These are phyloP conservation scores for Lipomyces orientalis DNA, from an alignment of 805 yeast species.

Conservation along the genomic window DNA sequence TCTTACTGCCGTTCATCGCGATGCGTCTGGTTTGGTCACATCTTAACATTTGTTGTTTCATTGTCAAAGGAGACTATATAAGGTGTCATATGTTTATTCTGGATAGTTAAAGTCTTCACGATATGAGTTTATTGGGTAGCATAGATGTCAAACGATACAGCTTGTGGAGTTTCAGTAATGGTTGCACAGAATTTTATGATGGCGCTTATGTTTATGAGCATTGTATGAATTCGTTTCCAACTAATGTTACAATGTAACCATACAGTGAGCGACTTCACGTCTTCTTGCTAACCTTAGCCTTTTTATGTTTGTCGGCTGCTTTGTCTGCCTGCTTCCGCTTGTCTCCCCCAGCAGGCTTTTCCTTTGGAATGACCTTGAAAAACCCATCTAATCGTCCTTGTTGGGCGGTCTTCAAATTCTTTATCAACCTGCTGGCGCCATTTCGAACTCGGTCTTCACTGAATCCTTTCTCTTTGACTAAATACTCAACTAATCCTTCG, in stretches of 20 bases:
- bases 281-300: slow-evolving; percentile 28
- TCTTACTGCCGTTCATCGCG: not conserved
- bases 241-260: not conserved
- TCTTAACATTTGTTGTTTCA: not conserved
- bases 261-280: slow-evolving; percentile 4
- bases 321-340: slow-evolving; percentile 45
- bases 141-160: not conserved
- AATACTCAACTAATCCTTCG: slow-evolving; percentile 78
- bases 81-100: not conserved
- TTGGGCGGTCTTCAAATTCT: slow-evolving; percentile 80
- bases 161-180: not conserved
- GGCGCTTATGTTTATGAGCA: not conserved
- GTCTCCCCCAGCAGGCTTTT: slow-evolving; percentile 43
- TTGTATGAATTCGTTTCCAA: not conserved
- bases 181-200: not conserved
- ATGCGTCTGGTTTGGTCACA: not conserved
- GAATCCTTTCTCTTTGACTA: slow-evolving; percentile 89
- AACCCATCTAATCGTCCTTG: slow-evolving; percentile 85
- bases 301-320: slow-evolving; percentile 30
- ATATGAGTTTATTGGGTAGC: not conserved
- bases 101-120: not conserved
- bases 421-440: slow-evolving; percentile 84
- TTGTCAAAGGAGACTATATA: not conserved
- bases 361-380: slow-evolving; percentile 68
- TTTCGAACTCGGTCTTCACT: slow-evolving; percentile 88